Evolutionary conservation across 2,329 filamentous ascomycete species (phyloP).

Genomic region (Beauveria rudraprayagi): DNA sequence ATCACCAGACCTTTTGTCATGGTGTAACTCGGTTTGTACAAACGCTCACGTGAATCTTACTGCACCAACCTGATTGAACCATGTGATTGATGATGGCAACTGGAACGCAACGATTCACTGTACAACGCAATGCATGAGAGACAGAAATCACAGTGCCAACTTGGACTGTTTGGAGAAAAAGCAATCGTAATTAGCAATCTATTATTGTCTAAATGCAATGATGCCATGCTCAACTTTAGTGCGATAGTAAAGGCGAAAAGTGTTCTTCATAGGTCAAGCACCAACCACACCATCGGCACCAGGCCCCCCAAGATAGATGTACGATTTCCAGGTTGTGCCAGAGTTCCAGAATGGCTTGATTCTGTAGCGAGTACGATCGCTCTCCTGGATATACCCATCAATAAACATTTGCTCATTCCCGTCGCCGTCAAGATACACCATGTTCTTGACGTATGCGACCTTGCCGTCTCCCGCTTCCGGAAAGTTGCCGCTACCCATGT

Average conservation of each 20-base stretch:
- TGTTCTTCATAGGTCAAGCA: slow-evolving; percentile 2
- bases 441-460: slow-evolving; percentile 15
- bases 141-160: background rate
- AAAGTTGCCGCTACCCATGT: slow-evolving; percentile 19
- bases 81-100: background rate
- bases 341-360: slow-evolving; percentile 13
- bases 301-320: slow-evolving; percentile 15
- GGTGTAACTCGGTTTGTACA: background rate
- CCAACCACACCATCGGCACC: slow-evolving; percentile 17
- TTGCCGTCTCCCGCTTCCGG: slow-evolving; percentile 14
- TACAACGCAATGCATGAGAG: background rate
- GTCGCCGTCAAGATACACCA: slow-evolving; percentile 13
- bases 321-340: slow-evolving; percentile 14
- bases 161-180: background rate
- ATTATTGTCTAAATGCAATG: background rate
- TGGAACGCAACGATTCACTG: background rate
- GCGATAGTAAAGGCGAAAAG: background rate
- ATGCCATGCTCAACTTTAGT: background rate
- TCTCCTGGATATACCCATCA: slow-evolving; percentile 11
- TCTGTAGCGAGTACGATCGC: slow-evolving; percentile 14
- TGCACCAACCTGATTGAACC: background rate
- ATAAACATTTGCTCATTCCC: background rate
- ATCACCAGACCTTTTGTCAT: no score
- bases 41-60: background rate
- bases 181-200: no score